Evolutionary conservation across 805 yeast species (phyloP).

Genomic region (Starmerella potacharoeniae): DNA sequence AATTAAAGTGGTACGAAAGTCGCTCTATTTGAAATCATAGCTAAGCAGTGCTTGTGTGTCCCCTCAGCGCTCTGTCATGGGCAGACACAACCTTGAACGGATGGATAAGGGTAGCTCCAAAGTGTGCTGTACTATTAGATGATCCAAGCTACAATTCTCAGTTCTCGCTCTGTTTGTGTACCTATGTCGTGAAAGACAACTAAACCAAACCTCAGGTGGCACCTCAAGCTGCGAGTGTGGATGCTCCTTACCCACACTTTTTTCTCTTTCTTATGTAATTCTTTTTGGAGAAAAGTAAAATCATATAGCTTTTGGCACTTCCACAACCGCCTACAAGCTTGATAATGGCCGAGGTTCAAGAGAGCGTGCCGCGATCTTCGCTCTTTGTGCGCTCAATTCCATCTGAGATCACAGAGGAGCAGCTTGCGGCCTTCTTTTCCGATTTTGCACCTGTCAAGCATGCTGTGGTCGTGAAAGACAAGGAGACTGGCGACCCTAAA

Average conservation of each 20-base stretch:
- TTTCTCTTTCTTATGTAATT: background rate
- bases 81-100: too few species aligned
- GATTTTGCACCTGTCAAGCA: slow-evolving; percentile 92
- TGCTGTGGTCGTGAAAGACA: slow-evolving; percentile 79
- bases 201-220: too few species aligned
- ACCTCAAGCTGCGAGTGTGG: background rate
- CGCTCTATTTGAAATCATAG: too few species aligned
- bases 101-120: too few species aligned
- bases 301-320: background rate
- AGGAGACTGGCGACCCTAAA: slow-evolving; percentile 55
- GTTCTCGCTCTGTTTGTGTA: too few species aligned
- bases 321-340: background rate
- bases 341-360: background rate
- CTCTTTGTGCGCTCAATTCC: slow-evolving; percentile 84
- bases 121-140: too few species aligned
- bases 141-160: too few species aligned
- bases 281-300: background rate
- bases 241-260: background rate
- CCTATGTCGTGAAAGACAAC: too few species aligned
- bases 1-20: background rate
- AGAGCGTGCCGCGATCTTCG: slow-evolving; percentile 20
- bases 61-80: too few species aligned
- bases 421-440: slow-evolving; percentile 73
- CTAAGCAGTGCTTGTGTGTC: too few species aligned
- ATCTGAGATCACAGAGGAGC: slow-evolving; percentile 64